Conservation (phyloP, 2,329 filamentous ascomycete species). For the Dichotomopilus funicola region DNA sequence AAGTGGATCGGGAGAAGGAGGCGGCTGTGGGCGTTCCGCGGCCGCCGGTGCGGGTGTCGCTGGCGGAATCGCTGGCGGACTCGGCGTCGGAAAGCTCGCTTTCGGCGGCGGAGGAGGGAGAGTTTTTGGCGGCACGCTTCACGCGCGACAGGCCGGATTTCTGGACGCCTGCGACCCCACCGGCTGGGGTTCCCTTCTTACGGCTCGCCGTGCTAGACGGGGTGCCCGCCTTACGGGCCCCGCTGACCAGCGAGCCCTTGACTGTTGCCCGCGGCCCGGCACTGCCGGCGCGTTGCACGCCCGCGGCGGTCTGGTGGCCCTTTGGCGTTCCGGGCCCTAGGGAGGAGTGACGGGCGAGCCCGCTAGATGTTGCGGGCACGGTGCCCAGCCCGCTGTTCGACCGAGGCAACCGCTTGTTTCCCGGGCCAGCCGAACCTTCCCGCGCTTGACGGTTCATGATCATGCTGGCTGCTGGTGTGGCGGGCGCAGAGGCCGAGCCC, state of each 20-base stretch:
- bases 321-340: slow-evolving; percentile 58
- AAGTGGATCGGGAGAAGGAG: slow-evolving; percentile 18
- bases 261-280: slow-evolving; percentile 50
- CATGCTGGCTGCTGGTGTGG: slow-evolving; percentile 55
- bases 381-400: slow-evolving; percentile 42
- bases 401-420: slow-evolving; percentile 49
- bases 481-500: slow-evolving; percentile 50
- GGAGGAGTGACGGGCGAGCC: slow-evolving; percentile 56
- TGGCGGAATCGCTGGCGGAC: slow-evolving; percentile 47
- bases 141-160: slow-evolving; percentile 59
- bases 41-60: slow-evolving; percentile 36
- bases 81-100: slow-evolving; percentile 60
- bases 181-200: slow-evolving; percentile 40
- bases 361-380: slow-evolving; percentile 47
- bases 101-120: slow-evolving; percentile 56
- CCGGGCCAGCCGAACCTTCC: slow-evolving; percentile 50
- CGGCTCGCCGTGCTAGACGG: slow-evolving; percentile 35
- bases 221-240: slow-evolving; percentile 42
- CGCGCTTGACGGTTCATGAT: slow-evolving; percentile 51
- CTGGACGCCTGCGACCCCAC: slow-evolving; percentile 26
- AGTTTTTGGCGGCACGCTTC: slow-evolving; percentile 55
- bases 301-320: slow-evolving; percentile 27
- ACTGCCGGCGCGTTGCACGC: slow-evolving; percentile 44
- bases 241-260: slow-evolving; percentile 37
- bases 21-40: slow-evolving; percentile 33